A percentile compares a stretch with the other conserved stretches of the same genome.
Conservation (phyloP, 805 yeast genomes). For the Suhomyces prunicola region DNA sequence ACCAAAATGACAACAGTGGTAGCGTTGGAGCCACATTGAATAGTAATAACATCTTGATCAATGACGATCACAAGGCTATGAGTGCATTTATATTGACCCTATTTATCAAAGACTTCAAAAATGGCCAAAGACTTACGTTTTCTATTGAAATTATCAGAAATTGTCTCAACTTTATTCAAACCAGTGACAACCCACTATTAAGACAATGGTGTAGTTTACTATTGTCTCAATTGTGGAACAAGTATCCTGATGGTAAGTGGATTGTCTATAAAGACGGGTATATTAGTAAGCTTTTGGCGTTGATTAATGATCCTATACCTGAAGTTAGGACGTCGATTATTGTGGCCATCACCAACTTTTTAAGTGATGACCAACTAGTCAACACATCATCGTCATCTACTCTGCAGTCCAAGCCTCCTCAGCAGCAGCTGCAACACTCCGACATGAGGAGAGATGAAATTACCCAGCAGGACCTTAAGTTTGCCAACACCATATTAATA, state of each 20-base stretch:
- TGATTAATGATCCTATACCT: slow-evolving; percentile 86
- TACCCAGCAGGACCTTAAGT: slow-evolving; percentile 63
- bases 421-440: slow-evolving; percentile 9
- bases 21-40: slow-evolving; percentile 26
- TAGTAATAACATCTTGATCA: slow-evolving; percentile 34
- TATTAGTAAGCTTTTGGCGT: slow-evolving; percentile 49
- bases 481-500: slow-evolving; percentile 65
- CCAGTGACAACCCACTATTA: slow-evolving; percentile 77
- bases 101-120: slow-evolving; percentile 74
- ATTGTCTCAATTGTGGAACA: slow-evolving; percentile 71
- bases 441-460: slow-evolving; percentile 45
- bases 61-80: slow-evolving; percentile 90
- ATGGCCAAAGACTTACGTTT: slow-evolving; percentile 78
- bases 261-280: slow-evolving; percentile 64
- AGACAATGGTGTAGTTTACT: slow-evolving; percentile 91
- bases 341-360: slow-evolving; percentile 65
- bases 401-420: slow-evolving; percentile 12
- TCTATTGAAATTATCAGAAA: slow-evolving; percentile 69
- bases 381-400: slow-evolving; percentile 19
- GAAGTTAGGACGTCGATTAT: slow-evolving; percentile 88
- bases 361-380: slow-evolving; percentile 39
- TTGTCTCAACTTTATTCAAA: slow-evolving; percentile 60
- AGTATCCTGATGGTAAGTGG: slow-evolving; percentile 71
- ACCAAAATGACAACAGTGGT: slow-evolving; percentile 30
- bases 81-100: slow-evolving; percentile 86